Evolutionary conservation across 169 alveolate species (phyloP), one percentile per base, ranked within the genome.

Genomic region (Cryptosporidium meleagridis): DNA sequence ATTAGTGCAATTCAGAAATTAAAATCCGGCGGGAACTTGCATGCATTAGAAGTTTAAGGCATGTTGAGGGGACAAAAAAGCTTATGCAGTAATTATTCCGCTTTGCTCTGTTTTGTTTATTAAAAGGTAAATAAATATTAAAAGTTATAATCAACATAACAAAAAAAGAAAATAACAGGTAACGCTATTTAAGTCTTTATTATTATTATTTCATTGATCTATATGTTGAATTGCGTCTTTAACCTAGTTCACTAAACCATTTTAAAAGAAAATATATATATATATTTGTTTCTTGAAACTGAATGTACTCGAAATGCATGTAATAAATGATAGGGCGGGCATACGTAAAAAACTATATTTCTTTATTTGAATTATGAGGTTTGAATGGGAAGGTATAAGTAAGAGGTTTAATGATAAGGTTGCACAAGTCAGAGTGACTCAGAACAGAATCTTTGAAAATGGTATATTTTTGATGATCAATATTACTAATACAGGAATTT

Each of bases 401-500:
- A n/a, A 51, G 18, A 29, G 85, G 85, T 45, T 71, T 71, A 10
- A 71, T 71, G 65, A 71, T 52, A n/a, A 71, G 33, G 12, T 71
- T 35, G 29, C 85, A 71, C 39, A 71, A 55, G 2, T 71, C 65
- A 4, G 44, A 29, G n/a, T 65, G 51, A 65, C 53, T 14, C 18
- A 65, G 4, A 10, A 2, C 18, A 5, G 72, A 65, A 33, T 65
- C 51, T 31, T 18, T 37, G 72, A 65, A n/a, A 33, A 65, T 31
- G 0, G 72, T n/a, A 14, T 65, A 8, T 7, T 65, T 65, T 35
- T 16, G 29, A 0, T 26, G 72, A 44, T 65, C 23, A 12, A 26
- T 65, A 39, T 37, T 31, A 37, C 16, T 37, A 14, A 65, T 31
- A 37, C 72, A 65, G 21, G 26, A 1, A 33, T 65, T 29, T n/a